Percentiles rank a stretch among this genome's conserved stretches.
phyloP scores from a whole-genome alignment of 208 protist genomes.

The Leishmania lainsoni region DNA sequence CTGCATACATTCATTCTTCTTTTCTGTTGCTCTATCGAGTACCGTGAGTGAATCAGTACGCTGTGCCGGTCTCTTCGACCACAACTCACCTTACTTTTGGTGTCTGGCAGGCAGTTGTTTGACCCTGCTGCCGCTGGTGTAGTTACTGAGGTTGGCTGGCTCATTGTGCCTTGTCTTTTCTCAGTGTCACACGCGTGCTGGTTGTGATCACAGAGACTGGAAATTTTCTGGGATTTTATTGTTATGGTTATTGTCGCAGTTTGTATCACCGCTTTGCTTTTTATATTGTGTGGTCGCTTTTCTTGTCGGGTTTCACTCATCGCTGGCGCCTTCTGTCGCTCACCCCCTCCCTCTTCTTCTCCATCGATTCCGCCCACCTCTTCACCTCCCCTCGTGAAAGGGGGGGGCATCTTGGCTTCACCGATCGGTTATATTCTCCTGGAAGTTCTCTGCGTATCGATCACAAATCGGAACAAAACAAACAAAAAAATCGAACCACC shows the following conservation, averaged over 20 bases:
- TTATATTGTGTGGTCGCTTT: neutral
- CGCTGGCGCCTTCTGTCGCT: neutral
- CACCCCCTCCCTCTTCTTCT: neutral
- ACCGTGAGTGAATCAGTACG: neutral
- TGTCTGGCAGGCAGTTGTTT: neutral
- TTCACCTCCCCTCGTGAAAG: neutral
- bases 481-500: neutral
- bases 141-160: neutral
- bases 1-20: neutral
- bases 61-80: neutral
- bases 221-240: neutral
- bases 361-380: neutral
- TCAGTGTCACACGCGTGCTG: neutral
- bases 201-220: too few species aligned
- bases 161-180: constrained; percentile 10
- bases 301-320: neutral
- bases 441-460: neutral
- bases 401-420: neutral
- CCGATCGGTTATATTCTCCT: neutral
- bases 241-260: neutral
- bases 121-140: neutral
- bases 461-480: neutral
- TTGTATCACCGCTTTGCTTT: neutral
- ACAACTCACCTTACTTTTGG: constrained; percentile 2
- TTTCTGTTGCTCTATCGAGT: constrained; percentile 11